These are phyloP conservation scores for Didymella exigua DNA, from an alignment of 2,329 filamentous ascomycete species.

Conservation along the genomic window DNA sequence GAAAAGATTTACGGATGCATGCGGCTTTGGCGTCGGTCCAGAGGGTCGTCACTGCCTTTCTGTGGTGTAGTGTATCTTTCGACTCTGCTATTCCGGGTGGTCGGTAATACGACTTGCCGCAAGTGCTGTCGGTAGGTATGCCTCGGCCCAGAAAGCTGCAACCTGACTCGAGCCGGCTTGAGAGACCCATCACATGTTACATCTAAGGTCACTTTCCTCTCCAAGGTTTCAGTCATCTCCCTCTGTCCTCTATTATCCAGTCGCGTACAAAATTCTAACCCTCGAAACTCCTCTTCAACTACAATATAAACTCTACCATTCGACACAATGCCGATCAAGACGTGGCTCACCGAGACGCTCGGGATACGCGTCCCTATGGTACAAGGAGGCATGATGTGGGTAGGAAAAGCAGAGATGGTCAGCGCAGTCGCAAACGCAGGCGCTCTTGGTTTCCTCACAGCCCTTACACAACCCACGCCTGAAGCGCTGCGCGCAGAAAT, in stretches of 20 bases:
- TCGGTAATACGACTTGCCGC: not conserved
- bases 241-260: not conserved
- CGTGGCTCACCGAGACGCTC: conserved; percentile 34
- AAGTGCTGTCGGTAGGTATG: conserved; percentile 1
- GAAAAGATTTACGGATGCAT: too few species aligned
- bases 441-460: conserved; percentile 59
- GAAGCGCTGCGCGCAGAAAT: conserved; percentile 36
- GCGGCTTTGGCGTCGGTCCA: not conserved
- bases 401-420: conserved; percentile 60
- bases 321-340: conserved; percentile 34
- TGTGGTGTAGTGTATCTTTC: not conserved
- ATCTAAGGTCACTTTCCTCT: not conserved
- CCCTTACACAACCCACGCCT: conserved; percentile 44
- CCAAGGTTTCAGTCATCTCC: not conserved
- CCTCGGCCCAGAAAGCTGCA: conserved; percentile 4
- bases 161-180: conserved; percentile 16
- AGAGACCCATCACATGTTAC: conserved; percentile 9
- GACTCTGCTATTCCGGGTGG: not conserved
- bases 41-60: not conserved
- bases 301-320: not conserved
- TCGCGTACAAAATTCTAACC: not conserved
- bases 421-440: conserved; percentile 61
- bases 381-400: conserved; percentile 58
- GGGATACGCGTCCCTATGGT: conserved; percentile 34
- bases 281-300: not conserved